Evolutionary conservation across 2,329 filamentous ascomycete species (phyloP), one percentile per base, ranked within the genome.

Genomic region (Cercospora sp.): DNA sequence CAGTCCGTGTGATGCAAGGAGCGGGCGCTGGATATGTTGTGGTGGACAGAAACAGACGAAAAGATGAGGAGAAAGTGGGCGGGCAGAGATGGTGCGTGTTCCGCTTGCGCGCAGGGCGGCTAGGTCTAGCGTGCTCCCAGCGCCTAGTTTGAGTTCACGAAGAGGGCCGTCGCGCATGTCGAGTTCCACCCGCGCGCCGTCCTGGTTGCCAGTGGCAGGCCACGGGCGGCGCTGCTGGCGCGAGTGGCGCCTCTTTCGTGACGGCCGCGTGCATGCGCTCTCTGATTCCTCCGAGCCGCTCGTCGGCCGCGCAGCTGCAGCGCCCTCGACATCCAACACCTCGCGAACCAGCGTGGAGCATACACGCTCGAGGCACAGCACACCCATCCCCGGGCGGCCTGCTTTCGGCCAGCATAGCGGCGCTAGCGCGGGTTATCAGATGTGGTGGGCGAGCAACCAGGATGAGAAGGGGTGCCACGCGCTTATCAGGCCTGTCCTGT

Each of bases 61-160:
- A 63, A 64, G 60, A 55, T 53, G 69, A 70, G 66, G 65, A 70
- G 69, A 70, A 70, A 65, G 69, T 70, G 69, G 66, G 69, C 58
- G 65, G 65, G 58, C 68, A 70, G 53, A 66, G 57, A 70, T 66
- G 65, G 55, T 66, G 68, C 68, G 63, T 66, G 43, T 65, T 37
- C 45, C 65, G 62, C 68, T 68, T 62, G 58, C 69, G 66, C 66
- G 69, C 66, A 63, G 45, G 65, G 65, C 66, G 64, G 63, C 64
- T 66, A 64, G 67, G 64, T 58, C 55, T 26, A 59, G 57, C 53
- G 53, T 57, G 55, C 49, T 63, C 24, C 66, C 61, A 63, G 65
- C 62, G 61, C 18, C 66, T 63, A 66, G 55, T 55, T 66, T 64
- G 60, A 68, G 58, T 64, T 70, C 60, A 53, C 49, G 61, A 6